These are phyloP conservation scores for Talaromyces borbonicus DNA, from an alignment of 495 filamentous ascomycete genomes.

Conservation along the genomic window DNA sequence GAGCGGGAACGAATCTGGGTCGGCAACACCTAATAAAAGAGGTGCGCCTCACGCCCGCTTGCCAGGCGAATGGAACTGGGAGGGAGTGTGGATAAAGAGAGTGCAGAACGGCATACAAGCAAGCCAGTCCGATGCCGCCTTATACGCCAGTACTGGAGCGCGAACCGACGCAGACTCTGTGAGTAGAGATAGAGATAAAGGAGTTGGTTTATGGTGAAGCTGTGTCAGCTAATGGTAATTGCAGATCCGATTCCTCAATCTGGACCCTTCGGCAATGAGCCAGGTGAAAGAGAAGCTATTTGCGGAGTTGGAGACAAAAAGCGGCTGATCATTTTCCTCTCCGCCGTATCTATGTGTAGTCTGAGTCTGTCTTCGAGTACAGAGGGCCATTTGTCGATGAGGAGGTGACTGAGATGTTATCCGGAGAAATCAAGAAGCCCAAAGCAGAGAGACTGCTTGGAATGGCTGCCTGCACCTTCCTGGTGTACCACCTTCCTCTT, in stretches of 20 bases:
- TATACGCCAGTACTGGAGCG: constrained; percentile 57
- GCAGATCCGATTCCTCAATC: constrained; percentile 60
- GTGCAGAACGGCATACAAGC: constrained; percentile 65
- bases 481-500: neutral
- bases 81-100: constrained; percentile 83
- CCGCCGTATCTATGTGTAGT: no score
- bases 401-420: no score
- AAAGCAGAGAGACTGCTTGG: no score
- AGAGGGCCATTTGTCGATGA: no score
- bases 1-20: constrained; percentile 5
- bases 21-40: constrained; percentile 14
- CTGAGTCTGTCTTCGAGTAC: no score
- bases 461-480: no score
- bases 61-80: constrained; percentile 89
- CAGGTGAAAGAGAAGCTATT: constrained; percentile 51
- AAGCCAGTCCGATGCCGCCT: constrained; percentile 64
- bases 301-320: constrained; percentile 18
- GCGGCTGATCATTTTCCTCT: neutral
- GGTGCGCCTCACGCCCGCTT: constrained; percentile 38
- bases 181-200: constrained; percentile 19
- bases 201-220: constrained; percentile 6
- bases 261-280: constrained; percentile 50
- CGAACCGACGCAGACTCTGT: constrained; percentile 58
- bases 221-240: constrained; percentile 2
- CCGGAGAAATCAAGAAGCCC: no score